A percentile compares a stretch with the other conserved stretches of the same genome.
Conservation (phyloP, 2,329 filamentous ascomycete genomes). For the Cladosporium phlei region DNA sequence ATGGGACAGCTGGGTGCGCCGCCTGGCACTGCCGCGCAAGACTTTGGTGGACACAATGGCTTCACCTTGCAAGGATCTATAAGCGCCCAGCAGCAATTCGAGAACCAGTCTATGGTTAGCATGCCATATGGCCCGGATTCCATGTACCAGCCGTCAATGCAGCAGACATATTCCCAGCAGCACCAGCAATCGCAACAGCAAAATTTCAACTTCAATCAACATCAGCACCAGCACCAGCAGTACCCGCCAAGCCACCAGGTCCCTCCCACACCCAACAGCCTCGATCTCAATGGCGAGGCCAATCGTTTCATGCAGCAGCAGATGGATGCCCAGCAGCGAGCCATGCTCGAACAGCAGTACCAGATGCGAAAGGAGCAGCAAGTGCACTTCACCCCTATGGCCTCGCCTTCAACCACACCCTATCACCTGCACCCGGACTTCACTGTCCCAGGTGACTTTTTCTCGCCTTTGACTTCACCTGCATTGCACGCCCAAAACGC, state of each 20-base stretch:
- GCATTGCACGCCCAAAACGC: conserved; percentile 67
- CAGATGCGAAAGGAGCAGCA: conserved; percentile 51
- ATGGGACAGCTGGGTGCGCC: conserved; percentile 19
- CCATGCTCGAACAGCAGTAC: conserved; percentile 61
- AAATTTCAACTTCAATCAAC: conserved; percentile 30
- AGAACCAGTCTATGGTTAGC: conserved; percentile 11
- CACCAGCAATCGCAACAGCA: conserved; percentile 32
- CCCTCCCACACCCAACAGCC: conserved; percentile 75
- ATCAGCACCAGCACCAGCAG: conserved; percentile 37
- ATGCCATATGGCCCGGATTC: conserved; percentile 20
- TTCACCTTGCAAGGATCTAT: background rate
- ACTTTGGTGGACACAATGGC: conserved; percentile 26
- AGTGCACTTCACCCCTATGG: conserved; percentile 64
- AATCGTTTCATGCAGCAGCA: conserved; percentile 52
- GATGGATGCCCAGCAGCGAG: conserved; percentile 51
- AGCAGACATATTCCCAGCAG: conserved; percentile 20
- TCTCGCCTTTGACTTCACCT: conserved; percentile 77
- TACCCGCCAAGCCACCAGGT: conserved; percentile 52
- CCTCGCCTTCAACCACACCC: conserved; percentile 79
- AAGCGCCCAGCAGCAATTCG: conserved; percentile 10
- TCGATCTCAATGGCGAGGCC: conserved; percentile 64
- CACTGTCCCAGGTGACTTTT: conserved; percentile 66
- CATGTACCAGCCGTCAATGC: conserved; percentile 26
- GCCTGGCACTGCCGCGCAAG: conserved; percentile 24
- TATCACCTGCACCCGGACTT: conserved; percentile 56